Evolutionary conservation across 768 basidiomycete species (phyloP).

Genomic region (Porpolomopsis calyptriformis): DNA sequence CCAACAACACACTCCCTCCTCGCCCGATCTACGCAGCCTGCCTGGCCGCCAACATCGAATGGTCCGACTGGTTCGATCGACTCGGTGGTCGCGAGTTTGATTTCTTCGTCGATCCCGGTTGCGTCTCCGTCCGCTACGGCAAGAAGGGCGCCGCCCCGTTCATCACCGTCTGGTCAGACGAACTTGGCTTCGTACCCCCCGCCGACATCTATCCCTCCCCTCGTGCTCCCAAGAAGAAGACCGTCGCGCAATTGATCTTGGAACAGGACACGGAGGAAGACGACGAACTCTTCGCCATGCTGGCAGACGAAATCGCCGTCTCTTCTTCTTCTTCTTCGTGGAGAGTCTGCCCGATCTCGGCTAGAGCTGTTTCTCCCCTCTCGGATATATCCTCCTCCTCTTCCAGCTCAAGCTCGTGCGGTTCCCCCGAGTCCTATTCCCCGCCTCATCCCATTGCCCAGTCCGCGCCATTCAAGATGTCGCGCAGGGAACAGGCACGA

Average conservation of each 20-base stretch:
- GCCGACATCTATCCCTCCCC: slow-evolving; percentile 9
- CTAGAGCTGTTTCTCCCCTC: slow-evolving; percentile 47
- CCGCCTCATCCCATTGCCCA: neutral
- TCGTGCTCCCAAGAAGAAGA: slow-evolving; percentile 31
- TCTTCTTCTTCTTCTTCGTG: slow-evolving; percentile 54
- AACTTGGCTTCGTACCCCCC: slow-evolving; percentile 18
- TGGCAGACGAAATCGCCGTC: slow-evolving; percentile 58
- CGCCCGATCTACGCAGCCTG: slow-evolving; percentile 64
- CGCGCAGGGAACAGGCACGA: slow-evolving; percentile 58
- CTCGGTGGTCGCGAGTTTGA: slow-evolving; percentile 67
- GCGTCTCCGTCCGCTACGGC: slow-evolving; percentile 56
- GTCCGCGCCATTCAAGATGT: slow-evolving; percentile 28
- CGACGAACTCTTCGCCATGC: slow-evolving; percentile 62
- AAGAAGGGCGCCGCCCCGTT: slow-evolving; percentile 26
- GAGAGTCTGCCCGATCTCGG: slow-evolving; percentile 41
- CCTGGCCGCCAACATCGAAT: slow-evolving; percentile 56
- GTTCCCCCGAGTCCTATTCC: neutral
- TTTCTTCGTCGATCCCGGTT: slow-evolving; percentile 73
- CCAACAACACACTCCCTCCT: slow-evolving; percentile 58
- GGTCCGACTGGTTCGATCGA: slow-evolving; percentile 69
- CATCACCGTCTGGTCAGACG: slow-evolving; percentile 62
- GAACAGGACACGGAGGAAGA: slow-evolving; percentile 62
- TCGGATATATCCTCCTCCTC: slow-evolving; percentile 56
- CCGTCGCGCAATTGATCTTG: slow-evolving; percentile 62
- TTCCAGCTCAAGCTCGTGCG: slow-evolving; percentile 49